phyloP scores from a whole-genome alignment of 805 yeast species.

The Tetrapisispora pingtungensis region DNA sequence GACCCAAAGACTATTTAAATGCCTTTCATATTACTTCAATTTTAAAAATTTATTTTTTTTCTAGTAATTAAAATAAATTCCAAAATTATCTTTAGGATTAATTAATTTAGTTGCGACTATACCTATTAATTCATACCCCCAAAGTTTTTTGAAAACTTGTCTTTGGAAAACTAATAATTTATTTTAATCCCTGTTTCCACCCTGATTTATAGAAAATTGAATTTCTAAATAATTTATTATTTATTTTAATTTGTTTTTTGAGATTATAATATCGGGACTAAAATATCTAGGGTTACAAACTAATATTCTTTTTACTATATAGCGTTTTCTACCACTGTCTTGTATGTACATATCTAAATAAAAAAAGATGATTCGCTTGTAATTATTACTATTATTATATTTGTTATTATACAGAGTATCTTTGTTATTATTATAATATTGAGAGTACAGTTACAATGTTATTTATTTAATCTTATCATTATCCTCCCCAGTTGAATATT shows the following conservation, averaged over 20 bases:
- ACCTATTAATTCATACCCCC: constrained; percentile 23
- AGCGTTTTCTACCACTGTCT: too few species aligned
- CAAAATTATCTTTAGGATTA: constrained; percentile 12
- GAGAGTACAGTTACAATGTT: background rate
- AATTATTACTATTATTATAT: background rate
- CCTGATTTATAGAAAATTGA: constrained; percentile 20
- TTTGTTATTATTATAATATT: background rate
- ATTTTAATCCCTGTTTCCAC: constrained; percentile 27
- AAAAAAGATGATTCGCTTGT: too few species aligned
- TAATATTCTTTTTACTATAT: too few species aligned
- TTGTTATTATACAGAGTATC: constrained; percentile 1
- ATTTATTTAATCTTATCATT: background rate
- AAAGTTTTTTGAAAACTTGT: constrained; percentile 28
- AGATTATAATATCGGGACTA: constrained; percentile 26
- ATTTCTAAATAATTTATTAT: too few species aligned
- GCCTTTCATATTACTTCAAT: constrained; percentile 20
- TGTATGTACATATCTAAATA: too few species aligned
- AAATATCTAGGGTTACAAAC: constrained; percentile 21
- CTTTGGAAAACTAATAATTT: constrained; percentile 23
- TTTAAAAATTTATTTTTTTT: background rate
- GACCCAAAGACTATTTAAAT: constrained; percentile 3
- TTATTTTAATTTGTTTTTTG: constrained; percentile 4
- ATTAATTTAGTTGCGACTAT: constrained; percentile 28
- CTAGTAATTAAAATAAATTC: background rate
- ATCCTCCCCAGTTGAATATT: background rate